phyloP scores from a whole-genome alignment of 805 yeast genomes.

The Wickerhamiella allomyrinae region DNA sequence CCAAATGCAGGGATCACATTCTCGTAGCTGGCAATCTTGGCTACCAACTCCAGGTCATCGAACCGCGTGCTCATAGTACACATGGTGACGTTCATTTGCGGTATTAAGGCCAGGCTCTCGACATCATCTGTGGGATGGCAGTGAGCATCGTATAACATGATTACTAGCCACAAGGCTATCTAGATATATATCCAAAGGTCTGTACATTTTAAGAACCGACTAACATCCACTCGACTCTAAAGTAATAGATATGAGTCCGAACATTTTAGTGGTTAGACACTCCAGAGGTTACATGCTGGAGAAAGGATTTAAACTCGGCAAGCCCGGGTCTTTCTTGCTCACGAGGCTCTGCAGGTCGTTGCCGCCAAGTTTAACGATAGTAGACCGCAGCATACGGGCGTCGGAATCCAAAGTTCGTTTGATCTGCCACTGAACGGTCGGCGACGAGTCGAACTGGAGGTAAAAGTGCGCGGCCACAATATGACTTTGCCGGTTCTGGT shows the following conservation, averaged over 20 bases:
- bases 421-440: conserved; percentile 77
- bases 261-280: too few species aligned
- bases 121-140: conserved; percentile 29
- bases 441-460: conserved; percentile 74
- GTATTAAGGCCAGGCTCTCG: conserved; percentile 12
- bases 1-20: conserved; percentile 32
- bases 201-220: too few species aligned
- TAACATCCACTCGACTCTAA: too few species aligned
- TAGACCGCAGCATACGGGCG: conserved; percentile 78
- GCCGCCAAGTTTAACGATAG: conserved; percentile 39
- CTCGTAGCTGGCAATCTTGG: conserved; percentile 19
- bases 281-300: too few species aligned
- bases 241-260: too few species aligned
- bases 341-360: conserved; percentile 15
- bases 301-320: neutral
- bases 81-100: conserved; percentile 14
- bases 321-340: neutral
- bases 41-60: conserved; percentile 24
- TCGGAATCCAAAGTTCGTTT: conserved; percentile 67
- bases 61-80: conserved; percentile 26
- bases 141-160: conserved; percentile 26
- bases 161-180: too few species aligned
- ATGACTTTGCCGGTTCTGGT: conserved; percentile 76
- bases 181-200: too few species aligned
- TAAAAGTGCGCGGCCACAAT: conserved; percentile 82